Evolutionary conservation across 768 basidiomycete genomes (phyloP).

Genomic region (Leccinellum rugosiceps): DNA sequence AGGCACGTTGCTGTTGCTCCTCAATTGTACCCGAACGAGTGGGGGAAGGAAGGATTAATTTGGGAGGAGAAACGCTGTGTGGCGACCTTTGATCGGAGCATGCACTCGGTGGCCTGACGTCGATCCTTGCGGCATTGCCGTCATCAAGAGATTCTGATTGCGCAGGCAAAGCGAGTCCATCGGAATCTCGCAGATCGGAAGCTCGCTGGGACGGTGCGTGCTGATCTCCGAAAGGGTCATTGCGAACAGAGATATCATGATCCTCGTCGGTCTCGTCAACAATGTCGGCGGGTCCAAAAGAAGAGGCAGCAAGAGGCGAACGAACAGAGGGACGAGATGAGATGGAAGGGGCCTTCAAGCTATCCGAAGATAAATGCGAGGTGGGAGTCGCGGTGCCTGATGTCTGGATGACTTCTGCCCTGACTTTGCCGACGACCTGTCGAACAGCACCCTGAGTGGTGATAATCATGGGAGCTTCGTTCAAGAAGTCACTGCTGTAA

Average conservation of each 20-base stretch:
- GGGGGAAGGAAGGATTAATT: conserved; percentile 50
- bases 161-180: conserved; percentile 41
- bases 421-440: conserved; percentile 73
- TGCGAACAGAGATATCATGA: conserved; percentile 23
- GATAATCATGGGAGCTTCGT: conserved; percentile 80
- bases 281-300: conserved; percentile 70
- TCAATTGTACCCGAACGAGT: conserved; percentile 41
- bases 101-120: conserved; percentile 47
- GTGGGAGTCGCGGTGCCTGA: conserved; percentile 37
- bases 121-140: conserved; percentile 64
- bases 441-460: conserved; percentile 61
- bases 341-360: conserved; percentile 39
- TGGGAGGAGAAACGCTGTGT: conserved; percentile 60
- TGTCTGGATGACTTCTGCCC: conserved; percentile 74
- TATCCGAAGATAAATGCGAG: conserved; percentile 31
- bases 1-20: conserved; percentile 65
- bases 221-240: conserved; percentile 66
- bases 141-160: conserved; percentile 62
- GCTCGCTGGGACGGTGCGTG: conserved; percentile 29
- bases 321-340: conserved; percentile 44
- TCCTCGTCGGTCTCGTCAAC: conserved; percentile 44
- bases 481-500: conserved; percentile 74
- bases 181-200: conserved; percentile 34
- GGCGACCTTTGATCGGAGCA: conserved; percentile 42
- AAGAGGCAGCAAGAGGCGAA: conserved; percentile 67